Evolutionary conservation across 345 rosid genomes (phyloP).

Genomic region (Pugionium dolabratum): DNA sequence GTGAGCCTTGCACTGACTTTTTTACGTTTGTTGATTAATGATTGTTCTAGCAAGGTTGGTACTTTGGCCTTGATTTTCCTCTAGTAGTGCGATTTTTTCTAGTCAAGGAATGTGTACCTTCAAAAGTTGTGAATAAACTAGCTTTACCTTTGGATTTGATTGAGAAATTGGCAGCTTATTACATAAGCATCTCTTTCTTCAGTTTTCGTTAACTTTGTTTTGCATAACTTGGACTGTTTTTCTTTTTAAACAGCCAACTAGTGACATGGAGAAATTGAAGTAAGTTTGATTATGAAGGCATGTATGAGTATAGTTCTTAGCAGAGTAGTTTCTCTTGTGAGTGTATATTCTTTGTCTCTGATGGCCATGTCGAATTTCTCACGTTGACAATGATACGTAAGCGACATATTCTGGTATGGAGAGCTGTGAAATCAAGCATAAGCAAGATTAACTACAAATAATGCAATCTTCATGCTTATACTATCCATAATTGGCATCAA

Average conservation of each 20-base stretch:
- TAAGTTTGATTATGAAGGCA: background rate
- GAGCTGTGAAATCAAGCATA: background rate
- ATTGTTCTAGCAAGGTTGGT: conserved; percentile 12
- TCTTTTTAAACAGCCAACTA: background rate
- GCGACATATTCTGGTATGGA: background rate
- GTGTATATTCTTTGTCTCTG: conserved; percentile 2
- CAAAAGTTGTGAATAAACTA: conserved; percentile 8
- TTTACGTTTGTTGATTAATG: background rate
- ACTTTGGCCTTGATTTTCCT: conserved; percentile 13
- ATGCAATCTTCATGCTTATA: background rate
- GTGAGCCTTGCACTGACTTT: conserved; percentile 17
- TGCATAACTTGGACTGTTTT: background rate
- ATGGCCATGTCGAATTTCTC: background rate
- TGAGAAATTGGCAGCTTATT: background rate
- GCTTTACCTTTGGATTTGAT: background rate
- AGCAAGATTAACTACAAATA: background rate
- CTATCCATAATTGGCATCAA: background rate
- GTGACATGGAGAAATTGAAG: background rate
- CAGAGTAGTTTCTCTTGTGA: background rate
- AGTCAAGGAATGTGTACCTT: conserved; percentile 3
- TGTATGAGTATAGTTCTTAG: background rate
- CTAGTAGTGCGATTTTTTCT: background rate
- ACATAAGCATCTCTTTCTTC: background rate
- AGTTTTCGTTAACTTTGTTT: background rate
- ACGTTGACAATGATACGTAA: background rate